phyloP scores from a whole-genome alignment of 495 filamentous ascomycete species.

The Tuber indicum region DNA sequence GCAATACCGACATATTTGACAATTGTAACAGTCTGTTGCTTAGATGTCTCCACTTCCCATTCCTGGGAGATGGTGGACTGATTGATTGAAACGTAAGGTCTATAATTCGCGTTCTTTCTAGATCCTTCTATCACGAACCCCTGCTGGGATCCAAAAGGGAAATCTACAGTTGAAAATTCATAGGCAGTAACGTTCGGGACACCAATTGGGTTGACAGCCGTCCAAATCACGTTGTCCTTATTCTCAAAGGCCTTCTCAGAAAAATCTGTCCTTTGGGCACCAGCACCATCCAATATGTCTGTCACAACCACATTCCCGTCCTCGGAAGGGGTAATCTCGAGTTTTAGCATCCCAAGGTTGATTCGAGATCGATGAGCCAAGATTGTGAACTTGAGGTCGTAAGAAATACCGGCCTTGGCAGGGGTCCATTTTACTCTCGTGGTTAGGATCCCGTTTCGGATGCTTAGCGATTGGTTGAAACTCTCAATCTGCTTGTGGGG shows the following conservation, averaged over 20 bases:
- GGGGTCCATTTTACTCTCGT: constrained; percentile 68
- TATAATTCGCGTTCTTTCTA: constrained; percentile 40
- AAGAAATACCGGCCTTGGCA: constrained; percentile 18
- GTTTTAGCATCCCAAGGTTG: constrained; percentile 48
- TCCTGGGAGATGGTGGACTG: constrained; percentile 51
- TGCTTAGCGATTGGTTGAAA: constrained; percentile 59
- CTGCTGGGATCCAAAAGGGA: constrained; percentile 19
- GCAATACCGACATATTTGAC: constrained; percentile 53
- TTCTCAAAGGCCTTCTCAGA: constrained; percentile 46
- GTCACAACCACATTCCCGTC: constrained; percentile 48
- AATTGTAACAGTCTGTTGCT: constrained; percentile 45
- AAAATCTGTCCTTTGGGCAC: constrained; percentile 49
- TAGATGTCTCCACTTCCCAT: constrained; percentile 44
- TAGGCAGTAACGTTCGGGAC: constrained; percentile 51
- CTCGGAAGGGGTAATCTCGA: constrained; percentile 46
- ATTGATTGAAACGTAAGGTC: constrained; percentile 45
- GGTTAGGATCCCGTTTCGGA: constrained; percentile 55
- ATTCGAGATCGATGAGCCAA: constrained; percentile 46
- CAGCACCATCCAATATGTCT: constrained; percentile 52
- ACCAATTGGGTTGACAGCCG: constrained; percentile 49
- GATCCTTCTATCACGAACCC: constrained; percentile 30
- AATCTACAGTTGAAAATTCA: constrained; percentile 48
- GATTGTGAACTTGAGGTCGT: constrained; percentile 43
- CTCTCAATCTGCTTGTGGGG: constrained; percentile 54
- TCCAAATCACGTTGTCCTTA: constrained; percentile 46